Conservation (phyloP, 192 early-diverging fungal genomes). For the Coemansia sp. region DNA sequence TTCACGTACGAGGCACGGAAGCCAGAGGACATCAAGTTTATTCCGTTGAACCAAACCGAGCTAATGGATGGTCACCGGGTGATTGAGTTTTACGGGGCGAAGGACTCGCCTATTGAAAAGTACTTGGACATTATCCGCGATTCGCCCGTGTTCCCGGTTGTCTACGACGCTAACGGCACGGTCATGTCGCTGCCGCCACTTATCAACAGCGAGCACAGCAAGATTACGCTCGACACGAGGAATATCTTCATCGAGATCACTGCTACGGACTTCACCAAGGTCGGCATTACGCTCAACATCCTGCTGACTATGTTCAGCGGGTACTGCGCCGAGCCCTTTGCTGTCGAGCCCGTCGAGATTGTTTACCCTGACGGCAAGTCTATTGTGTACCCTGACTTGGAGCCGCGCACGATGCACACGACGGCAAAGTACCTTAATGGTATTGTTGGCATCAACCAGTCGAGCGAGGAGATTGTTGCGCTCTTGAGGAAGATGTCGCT, state of each 20-base stretch:
- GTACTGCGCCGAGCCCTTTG: constrained; percentile 90
- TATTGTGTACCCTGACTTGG: constrained; percentile 74
- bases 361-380: constrained; percentile 78
- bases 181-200: constrained; percentile 97
- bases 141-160: constrained; percentile 87
- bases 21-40: constrained; percentile 92
- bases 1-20: constrained; percentile 93
- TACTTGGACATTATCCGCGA: constrained; percentile 94
- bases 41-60: constrained; percentile 89
- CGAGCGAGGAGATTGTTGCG: constrained; percentile 68
- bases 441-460: constrained; percentile 74
- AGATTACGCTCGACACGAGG: constrained; percentile 91
- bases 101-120: constrained; percentile 82
- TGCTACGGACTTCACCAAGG: constrained; percentile 95
- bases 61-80: constrained; percentile 85
- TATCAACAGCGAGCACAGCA: constrained; percentile 98
- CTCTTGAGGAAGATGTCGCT: constrained; percentile 90
- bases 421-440: constrained; percentile 88
- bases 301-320: constrained; percentile 95
- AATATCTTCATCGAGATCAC: constrained; percentile 99
- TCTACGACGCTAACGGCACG: constrained; percentile 80
- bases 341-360: constrained; percentile 93
- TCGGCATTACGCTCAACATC: constrained; percentile 90
- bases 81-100: constrained; percentile 84
- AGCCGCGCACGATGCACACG: constrained; percentile 68